Conservation (phyloP, 768 basidiomycete genomes). For the Phallus indusiatus region DNA sequence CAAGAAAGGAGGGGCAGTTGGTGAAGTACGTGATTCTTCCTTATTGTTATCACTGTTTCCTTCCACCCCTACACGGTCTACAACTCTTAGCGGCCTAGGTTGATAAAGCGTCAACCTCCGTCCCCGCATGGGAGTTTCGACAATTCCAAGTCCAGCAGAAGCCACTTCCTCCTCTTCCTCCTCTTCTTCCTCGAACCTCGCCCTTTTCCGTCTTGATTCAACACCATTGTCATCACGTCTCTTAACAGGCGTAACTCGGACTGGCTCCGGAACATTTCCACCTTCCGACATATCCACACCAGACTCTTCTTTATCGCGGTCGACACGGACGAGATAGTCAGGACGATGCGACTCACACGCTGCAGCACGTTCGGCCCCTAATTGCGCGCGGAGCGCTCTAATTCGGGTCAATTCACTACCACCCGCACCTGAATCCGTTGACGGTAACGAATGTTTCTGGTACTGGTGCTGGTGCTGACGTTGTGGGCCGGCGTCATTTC, state of each 20-base stretch:
- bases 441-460: neutral
- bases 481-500: neutral
- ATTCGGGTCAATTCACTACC: constrained; percentile 5
- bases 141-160: constrained; percentile 47
- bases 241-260: neutral
- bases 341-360: constrained; percentile 48
- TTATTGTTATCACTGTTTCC: neutral
- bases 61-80: neutral
- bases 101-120: constrained; percentile 67
- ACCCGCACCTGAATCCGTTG: neutral
- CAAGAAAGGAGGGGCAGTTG: too few relatives aligned
- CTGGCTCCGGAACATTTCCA: neutral
- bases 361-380: neutral
- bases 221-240: neutral
- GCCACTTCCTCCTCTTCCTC: constrained; percentile 10
- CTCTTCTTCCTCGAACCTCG: constrained; percentile 20
- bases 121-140: constrained; percentile 63
- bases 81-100: neutral
- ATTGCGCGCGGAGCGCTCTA: neutral
- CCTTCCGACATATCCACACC: neutral
- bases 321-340: constrained; percentile 59
- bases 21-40: constrained; percentile 2
- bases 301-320: constrained; percentile 37
- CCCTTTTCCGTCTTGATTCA: constrained; percentile 21
- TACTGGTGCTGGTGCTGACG: too few relatives aligned